phyloP scores from a whole-genome alignment of 768 basidiomycete genomes.

The Leccinum longicurvipes region DNA sequence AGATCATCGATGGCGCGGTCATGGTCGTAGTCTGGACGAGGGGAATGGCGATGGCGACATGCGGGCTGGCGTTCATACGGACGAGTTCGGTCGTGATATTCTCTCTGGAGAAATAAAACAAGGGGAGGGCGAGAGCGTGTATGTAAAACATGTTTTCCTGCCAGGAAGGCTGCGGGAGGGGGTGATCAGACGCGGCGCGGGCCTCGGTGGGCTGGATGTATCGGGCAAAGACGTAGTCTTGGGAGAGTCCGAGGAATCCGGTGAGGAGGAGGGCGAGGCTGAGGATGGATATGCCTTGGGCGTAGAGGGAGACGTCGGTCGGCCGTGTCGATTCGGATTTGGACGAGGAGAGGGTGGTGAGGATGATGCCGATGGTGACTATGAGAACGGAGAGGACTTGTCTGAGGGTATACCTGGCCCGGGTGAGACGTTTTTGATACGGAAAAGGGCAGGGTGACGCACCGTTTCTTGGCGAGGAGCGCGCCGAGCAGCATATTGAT shows the following conservation, averaged over 20 bases:
- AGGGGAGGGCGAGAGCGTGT: constrained; percentile 74
- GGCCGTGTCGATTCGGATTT: constrained; percentile 21
- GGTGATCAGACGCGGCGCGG: constrained; percentile 16
- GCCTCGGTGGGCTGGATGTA: constrained; percentile 36
- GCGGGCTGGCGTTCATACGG: constrained; percentile 10
- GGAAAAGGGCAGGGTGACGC: constrained; percentile 20
- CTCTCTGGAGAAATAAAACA: constrained; percentile 62
- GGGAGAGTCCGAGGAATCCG: constrained; percentile 77
- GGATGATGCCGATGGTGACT: constrained; percentile 73
- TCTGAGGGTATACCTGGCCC: constrained; percentile 50
- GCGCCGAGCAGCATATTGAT: constrained; percentile 81
- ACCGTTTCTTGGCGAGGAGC: constrained; percentile 62
- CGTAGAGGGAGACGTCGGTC: constrained; percentile 39
- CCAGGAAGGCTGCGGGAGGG: constrained; percentile 50
- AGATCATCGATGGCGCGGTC: constrained; percentile 55
- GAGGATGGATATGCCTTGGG: constrained; percentile 71
- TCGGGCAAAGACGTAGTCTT: constrained; percentile 72
- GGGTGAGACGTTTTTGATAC: constrained; percentile 6
- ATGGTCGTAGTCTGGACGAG: constrained; percentile 16
- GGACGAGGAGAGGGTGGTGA: constrained; percentile 80
- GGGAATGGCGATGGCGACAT: constrained; percentile 9
- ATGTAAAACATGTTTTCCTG: constrained; percentile 92
- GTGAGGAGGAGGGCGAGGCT: constrained; percentile 74
- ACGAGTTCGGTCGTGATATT: constrained; percentile 39
- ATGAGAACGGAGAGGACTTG: constrained; percentile 78